Evolutionary conservation across 2,329 filamentous ascomycete genomes (phyloP), one percentile per base, ranked within the genome.

Genomic region (Drechslera avenae): DNA sequence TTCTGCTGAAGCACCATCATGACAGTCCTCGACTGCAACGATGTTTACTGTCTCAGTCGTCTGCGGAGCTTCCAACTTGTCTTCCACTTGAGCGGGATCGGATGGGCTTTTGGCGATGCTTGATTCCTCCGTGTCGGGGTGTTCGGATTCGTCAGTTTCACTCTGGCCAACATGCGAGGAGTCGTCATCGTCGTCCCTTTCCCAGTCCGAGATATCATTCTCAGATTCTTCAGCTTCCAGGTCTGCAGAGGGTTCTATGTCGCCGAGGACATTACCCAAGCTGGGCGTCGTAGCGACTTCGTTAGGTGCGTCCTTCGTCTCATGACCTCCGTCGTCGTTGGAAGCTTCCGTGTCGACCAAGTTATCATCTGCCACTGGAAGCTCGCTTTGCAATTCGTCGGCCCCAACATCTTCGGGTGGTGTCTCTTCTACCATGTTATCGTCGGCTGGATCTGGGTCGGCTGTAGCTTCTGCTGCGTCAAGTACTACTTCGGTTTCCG

Each of bases 121-220:
- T 6, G 42, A 34, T 8, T 23, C 34, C 32, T 54, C 47, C 3
- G 8, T 32, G 14, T 46, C 39, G 14, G 36, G 32, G 12, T 43
- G 42, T 33, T 54, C 51, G 4, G 47, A 51, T n/a, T 34, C 34
- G 18, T 52, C 40, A n/a, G 35, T 47, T n/a, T 54, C 39, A n/a
- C 31, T 40, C 19, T 46, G 39, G 14, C 42, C 39, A n/a, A n/a
- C 30, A 5, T 46, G 42, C 5, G 35, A 42, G 7, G 39, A 47
- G 19, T 17, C 40, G 16, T 54, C 51, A 21, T 21, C 39, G 9
- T 40, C 14, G 18, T 36, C 52, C 12, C 19, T 21, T 32, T 46
- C 51, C 32, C 37, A 45, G 28, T 45, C 37, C 2, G 48, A 51
- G 18, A 41, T 46, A 0, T 35, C 36, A 34, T 21, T 12, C 4